Evolutionary conservation across 2,329 filamentous ascomycete genomes (phyloP), one percentile per base, ranked within the genome.

Genomic region (Calonectria crousiana): DNA sequence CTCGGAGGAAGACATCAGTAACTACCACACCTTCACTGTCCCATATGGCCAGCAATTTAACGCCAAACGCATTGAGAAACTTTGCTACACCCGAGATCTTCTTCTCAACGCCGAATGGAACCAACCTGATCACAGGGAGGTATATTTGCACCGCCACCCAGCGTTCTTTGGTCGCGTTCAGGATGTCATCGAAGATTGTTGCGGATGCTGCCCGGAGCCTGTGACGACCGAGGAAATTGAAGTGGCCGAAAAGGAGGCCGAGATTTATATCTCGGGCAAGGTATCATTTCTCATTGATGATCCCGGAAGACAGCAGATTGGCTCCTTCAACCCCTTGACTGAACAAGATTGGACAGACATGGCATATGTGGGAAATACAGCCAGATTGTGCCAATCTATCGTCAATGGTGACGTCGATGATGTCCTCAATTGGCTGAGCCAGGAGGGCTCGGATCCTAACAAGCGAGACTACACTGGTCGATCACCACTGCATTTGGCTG

Each of bases 71-170:
- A 96, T 97, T 71, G 95, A 97, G 83, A 95, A 94, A 81, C 87
- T 97, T 0, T 90, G 95, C 56, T 97, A 95, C 81, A 95, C 93
- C 2, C 93, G 94, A 76, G 95, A 98, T 81, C 83, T 97, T 23
- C 88, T 97, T 10, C 89, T 97, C 23, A 97, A 97, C 79, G 94
- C 94, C 0, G 94, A 97, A 81, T 97, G 95, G 95, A 97, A 97
- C 78, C 92, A 93, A 76, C 88, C 90, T 1, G 92, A 94, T 74
- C 92, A 95, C 52, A 90, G 95, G n/a, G 87, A 92, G 32, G 93
- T 96, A 1, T 91, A 95, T 75, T 87, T 97, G 6, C 95, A 98
- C 84, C 91, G 95, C 2, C 95, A 97, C 79, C 95, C 95, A 4
- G 94, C 94, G 16, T 97, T 97, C 83, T 96, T 97, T 79, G 95